These are phyloP conservation scores for Tylopilus sp. DNA, from an alignment of 768 basidiomycete genomes.

Conservation along the genomic window DNA sequence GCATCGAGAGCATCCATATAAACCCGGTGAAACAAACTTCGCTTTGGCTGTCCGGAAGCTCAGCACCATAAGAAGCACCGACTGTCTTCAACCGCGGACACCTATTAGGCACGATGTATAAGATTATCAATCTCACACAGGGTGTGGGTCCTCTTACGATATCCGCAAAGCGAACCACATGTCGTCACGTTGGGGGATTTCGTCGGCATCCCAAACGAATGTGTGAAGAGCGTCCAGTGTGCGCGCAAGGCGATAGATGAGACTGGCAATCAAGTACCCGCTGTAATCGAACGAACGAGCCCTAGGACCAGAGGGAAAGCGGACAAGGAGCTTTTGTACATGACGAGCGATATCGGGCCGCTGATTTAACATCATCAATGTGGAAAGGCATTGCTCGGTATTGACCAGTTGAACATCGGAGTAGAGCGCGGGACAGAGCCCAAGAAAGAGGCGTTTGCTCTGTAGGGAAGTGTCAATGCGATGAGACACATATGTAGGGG, in stretches of 20 bases:
- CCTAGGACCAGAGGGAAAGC: conserved; percentile 34
- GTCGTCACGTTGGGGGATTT: conserved; percentile 60
- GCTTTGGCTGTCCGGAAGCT: conserved; percentile 55
- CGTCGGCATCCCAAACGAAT: conserved; percentile 73
- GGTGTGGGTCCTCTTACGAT: conserved; percentile 42
- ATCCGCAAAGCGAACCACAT: conserved; percentile 76
- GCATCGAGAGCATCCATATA: background rate
- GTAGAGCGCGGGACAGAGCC: conserved; percentile 59
- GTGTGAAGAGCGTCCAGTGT: conserved; percentile 61
- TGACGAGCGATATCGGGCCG: conserved; percentile 62
- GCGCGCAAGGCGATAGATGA: conserved; percentile 48
- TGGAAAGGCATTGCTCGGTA: conserved; percentile 56
- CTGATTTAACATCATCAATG: conserved; percentile 59
- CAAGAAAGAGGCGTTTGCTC: conserved; percentile 53
- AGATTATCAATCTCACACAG: background rate
- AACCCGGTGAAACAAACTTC: conserved; percentile 44
- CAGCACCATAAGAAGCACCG: conserved; percentile 58
- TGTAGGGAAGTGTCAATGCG: conserved; percentile 25
- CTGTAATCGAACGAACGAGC: conserved; percentile 6
- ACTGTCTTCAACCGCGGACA: conserved; percentile 65
- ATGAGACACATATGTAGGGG: background rate
- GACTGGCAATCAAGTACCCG: conserved; percentile 42
- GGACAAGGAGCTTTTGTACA: conserved; percentile 55
- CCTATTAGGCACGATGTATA: conserved; percentile 33
- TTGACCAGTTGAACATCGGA: conserved; percentile 51